Evolutionary conservation across 768 basidiomycete genomes (phyloP).

Genomic region (Lenzites betulinus): DNA sequence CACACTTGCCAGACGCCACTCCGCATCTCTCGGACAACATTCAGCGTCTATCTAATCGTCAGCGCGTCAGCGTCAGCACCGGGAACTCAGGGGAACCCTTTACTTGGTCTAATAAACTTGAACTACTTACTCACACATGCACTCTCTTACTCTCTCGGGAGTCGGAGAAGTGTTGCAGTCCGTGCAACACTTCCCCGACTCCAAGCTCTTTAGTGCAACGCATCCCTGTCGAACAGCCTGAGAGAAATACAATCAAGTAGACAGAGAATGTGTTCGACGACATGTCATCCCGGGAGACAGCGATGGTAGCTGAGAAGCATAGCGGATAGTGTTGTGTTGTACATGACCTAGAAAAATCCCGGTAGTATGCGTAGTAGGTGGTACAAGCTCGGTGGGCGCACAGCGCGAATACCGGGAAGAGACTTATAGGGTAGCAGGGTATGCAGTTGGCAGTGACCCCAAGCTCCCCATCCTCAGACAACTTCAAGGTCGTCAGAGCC

Average conservation of each 20-base stretch:
- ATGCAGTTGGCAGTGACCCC: too few relatives aligned
- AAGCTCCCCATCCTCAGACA: background rate
- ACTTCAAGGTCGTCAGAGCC: conserved; percentile 15
- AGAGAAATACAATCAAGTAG: background rate
- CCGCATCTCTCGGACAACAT: too few relatives aligned
- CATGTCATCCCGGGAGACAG: background rate
- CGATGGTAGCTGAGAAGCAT: background rate
- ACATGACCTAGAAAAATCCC: background rate
- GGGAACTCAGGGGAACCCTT: too few relatives aligned
- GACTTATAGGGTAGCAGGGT: background rate
- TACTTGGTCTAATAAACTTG: too few relatives aligned
- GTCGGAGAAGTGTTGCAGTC: too few relatives aligned
- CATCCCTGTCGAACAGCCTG: too few relatives aligned
- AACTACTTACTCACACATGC: too few relatives aligned
- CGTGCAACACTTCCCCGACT: too few relatives aligned
- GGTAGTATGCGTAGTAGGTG: background rate
- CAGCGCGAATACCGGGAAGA: background rate
- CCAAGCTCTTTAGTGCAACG: too few relatives aligned
- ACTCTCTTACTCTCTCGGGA: too few relatives aligned
- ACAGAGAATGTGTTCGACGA: background rate
- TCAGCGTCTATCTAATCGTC: conserved; percentile 12
- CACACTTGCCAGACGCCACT: background rate
- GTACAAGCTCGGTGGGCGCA: background rate
- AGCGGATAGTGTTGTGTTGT: background rate
- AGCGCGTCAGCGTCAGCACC: too few relatives aligned